These are phyloP conservation scores for Cenococcum geophilum DNA, from an alignment of 495 filamentous ascomycete species.

Conservation along the genomic window DNA sequence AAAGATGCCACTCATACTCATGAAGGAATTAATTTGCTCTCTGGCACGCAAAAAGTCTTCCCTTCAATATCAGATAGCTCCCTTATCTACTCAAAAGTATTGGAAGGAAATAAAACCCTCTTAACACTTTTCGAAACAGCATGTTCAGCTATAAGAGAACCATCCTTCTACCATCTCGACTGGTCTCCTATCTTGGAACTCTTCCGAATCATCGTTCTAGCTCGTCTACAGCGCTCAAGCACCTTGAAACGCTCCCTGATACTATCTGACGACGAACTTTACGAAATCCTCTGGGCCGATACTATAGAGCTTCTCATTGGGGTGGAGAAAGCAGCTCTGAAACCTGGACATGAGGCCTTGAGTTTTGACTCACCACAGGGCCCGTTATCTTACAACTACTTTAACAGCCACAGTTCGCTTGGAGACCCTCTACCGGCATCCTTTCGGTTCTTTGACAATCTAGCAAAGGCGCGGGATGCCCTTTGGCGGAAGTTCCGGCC, in stretches of 20 bases:
- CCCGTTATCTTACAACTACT: conserved; percentile 1
- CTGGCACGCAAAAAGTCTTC: neutral
- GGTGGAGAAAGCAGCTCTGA: conserved; percentile 13
- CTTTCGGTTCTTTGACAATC: conserved; percentile 21
- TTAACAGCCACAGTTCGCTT: neutral
- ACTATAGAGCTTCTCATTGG: conserved; percentile 8
- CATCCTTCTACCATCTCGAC: conserved; percentile 10
- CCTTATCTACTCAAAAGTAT: neutral
- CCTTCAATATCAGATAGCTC: neutral
- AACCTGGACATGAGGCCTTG: conserved; percentile 9
- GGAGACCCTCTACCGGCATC: conserved; percentile 2
- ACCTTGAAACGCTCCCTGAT: conserved; percentile 2
- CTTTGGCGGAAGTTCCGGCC: conserved; percentile 20
- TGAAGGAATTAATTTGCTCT: conserved; percentile 8
- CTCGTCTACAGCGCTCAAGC: neutral
- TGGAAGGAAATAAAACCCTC: conserved; percentile 18
- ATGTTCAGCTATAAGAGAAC: conserved; percentile 14
- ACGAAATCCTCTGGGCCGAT: conserved; percentile 18
- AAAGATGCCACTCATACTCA: neutral
- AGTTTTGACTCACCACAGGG: neutral
- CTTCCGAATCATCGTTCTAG: neutral
- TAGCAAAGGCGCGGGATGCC: conserved; percentile 19
- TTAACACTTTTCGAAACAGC: conserved; percentile 18
- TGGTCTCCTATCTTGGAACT: conserved; percentile 13
- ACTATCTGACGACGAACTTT: conserved; percentile 9